Percentiles rank a stretch among this genome's conserved stretches.
These are phyloP conservation scores for Pyricularia sp. DNA, from an alignment of 2,329 filamentous ascomycete genomes.

Conservation along the genomic window DNA sequence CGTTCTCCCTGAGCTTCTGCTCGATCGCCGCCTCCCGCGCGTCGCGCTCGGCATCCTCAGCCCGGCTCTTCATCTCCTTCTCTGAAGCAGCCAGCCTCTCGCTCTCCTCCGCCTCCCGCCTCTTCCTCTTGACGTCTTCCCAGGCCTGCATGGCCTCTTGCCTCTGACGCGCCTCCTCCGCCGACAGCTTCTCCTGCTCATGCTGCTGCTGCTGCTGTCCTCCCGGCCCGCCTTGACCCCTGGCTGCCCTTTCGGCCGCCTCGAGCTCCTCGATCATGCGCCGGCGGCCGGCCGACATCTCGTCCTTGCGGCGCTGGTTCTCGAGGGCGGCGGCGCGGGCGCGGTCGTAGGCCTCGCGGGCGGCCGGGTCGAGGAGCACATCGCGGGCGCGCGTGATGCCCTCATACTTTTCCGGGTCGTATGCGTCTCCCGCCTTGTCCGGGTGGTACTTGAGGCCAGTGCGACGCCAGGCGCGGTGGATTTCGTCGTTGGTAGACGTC, in stretches of 20 bases:
- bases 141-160: conserved; percentile 23
- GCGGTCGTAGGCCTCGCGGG: conserved; percentile 71
- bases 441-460: conserved; percentile 81
- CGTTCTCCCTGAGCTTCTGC: conserved; percentile 30
- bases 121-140: conserved; percentile 31
- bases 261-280: conserved; percentile 83
- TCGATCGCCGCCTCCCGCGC: conserved; percentile 32
- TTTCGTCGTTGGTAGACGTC: conserved; percentile 58
- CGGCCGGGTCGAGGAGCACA: conserved; percentile 61
- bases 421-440: conserved; percentile 71
- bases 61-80: conserved; percentile 14
- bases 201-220: conserved; percentile 20
- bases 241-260: conserved; percentile 56
- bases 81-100: conserved; percentile 16
- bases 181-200: conserved; percentile 6
- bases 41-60: conserved; percentile 32
- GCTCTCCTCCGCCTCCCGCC: conserved; percentile 30
- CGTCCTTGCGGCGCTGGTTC: conserved; percentile 60
- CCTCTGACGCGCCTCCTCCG: conserved; percentile 18
- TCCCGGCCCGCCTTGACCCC: conserved; percentile 24
- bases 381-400: conserved; percentile 79
- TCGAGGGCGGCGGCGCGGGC: conserved; percentile 62
- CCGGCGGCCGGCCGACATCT: conserved; percentile 63
- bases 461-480: conserved; percentile 75
- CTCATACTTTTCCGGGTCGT: conserved; percentile 77